Percentiles rank a stretch among this genome's conserved stretches.
Conservation (phyloP, 257 asterid species). For the Solanum dulcamara region DNA sequence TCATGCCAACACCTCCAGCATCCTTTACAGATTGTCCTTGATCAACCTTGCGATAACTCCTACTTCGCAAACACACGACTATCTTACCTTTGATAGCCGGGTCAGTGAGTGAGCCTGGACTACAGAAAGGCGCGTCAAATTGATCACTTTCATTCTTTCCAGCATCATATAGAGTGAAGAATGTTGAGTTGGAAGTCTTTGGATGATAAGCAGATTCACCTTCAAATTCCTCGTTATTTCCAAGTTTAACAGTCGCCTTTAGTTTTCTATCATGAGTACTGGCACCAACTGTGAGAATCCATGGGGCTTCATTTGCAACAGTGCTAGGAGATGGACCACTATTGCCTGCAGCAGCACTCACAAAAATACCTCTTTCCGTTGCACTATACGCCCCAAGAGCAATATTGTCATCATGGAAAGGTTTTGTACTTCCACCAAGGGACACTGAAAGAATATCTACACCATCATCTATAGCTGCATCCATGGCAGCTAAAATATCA, state of each 20-base stretch:
- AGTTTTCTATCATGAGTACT: conserved; percentile 28
- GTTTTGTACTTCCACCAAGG: background rate
- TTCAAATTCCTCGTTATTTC: conserved; percentile 5
- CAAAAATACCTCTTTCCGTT: conserved; percentile 30
- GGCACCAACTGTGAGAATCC: conserved; percentile 51
- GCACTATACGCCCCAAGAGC: conserved; percentile 37
- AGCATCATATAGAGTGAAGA: conserved; percentile 22
- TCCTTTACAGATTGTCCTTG: conserved; percentile 23
- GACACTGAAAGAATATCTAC: conserved; percentile 33
- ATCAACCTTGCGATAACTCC: background rate
- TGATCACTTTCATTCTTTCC: conserved; percentile 8
- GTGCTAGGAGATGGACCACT: conserved; percentile 5
- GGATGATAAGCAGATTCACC: conserved; percentile 35
- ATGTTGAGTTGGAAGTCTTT: background rate
- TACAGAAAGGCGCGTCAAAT: conserved; percentile 3
- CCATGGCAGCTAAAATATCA: conserved; percentile 33
- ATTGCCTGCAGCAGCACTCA: conserved; percentile 34
- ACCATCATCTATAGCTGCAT: conserved; percentile 33
- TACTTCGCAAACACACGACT: conserved; percentile 23
- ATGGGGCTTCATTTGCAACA: conserved; percentile 20
- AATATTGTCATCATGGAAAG: conserved; percentile 4
- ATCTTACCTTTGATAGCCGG: conserved; percentile 25
- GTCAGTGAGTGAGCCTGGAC: background rate
- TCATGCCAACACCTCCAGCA: conserved; percentile 42
- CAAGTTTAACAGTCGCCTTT: conserved; percentile 17